Conservation (phyloP, 495 filamentous ascomycete genomes). For the Aspergillus nidulans region DNA sequence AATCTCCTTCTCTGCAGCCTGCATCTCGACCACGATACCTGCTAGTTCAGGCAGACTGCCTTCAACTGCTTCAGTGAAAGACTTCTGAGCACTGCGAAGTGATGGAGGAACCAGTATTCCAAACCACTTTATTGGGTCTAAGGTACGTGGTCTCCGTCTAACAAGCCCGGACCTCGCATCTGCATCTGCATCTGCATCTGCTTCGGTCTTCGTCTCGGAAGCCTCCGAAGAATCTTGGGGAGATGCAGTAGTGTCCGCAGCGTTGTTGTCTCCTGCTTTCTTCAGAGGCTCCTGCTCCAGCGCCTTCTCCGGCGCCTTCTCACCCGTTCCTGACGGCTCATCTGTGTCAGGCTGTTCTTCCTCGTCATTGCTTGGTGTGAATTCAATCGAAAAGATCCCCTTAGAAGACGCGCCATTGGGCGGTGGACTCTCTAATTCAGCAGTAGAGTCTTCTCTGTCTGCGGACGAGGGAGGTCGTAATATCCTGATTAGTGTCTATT, state of each 20-base stretch:
- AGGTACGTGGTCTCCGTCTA: conserved; percentile 27
- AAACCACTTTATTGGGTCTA: conserved; percentile 66
- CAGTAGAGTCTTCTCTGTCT: not conserved
- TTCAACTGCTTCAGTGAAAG: conserved; percentile 38
- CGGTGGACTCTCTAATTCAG: not conserved
- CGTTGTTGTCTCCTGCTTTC: not conserved
- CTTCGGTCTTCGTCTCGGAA: not conserved
- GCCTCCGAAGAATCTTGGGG: not conserved
- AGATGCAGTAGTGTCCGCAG: not conserved
- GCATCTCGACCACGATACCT: conserved; percentile 63
- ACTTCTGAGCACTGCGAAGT: conserved; percentile 56
- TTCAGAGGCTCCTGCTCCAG: not conserved
- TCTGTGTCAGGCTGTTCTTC: conserved; percentile 15
- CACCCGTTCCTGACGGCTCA: conserved; percentile 1
- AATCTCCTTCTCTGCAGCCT: conserved; percentile 62
- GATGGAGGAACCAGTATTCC: conserved; percentile 59
- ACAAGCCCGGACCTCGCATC: conserved; percentile 10
- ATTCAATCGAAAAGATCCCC: conserved; percentile 17
- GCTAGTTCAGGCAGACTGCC: conserved; percentile 34
- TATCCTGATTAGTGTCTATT: conserved; percentile 16
- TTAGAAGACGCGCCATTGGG: not conserved
- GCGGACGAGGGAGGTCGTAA: conserved; percentile 14
- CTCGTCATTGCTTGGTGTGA: conserved; percentile 1
- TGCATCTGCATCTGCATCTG: conserved; percentile 4
- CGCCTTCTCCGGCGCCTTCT: not conserved